phyloP scores from a whole-genome alignment of 495 filamentous ascomycete species.

The Glutinoglossum americanum region DNA sequence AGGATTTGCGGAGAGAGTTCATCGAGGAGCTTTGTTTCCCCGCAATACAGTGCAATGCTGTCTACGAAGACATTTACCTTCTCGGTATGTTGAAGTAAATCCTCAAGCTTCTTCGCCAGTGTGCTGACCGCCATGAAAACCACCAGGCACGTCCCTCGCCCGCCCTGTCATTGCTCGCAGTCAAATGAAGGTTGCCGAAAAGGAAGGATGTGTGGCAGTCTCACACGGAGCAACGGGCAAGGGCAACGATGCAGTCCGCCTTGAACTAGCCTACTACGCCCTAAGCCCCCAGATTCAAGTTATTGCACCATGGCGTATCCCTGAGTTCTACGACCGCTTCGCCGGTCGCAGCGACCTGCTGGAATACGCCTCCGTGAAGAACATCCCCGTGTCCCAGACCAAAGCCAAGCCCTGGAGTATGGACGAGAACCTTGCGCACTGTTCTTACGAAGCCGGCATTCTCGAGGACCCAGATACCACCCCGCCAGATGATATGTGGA shows the following conservation, averaged over 20 bases:
- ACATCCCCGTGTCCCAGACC: constrained; percentile 71
- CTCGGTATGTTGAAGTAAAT: constrained; percentile 25
- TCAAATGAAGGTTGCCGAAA: constrained; percentile 50
- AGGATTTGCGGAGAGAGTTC: constrained; percentile 54
- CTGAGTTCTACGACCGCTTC: constrained; percentile 66
- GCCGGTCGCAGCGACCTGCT: constrained; percentile 73
- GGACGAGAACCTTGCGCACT: constrained; percentile 85
- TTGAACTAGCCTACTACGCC: constrained; percentile 16
- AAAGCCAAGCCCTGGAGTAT: constrained; percentile 35
- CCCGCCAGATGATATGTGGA: constrained; percentile 72
- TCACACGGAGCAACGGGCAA: constrained; percentile 70
- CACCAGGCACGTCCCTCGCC: constrained; percentile 45
- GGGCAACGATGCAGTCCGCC: constrained; percentile 74
- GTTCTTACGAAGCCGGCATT: constrained; percentile 72
- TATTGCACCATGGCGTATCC: constrained; percentile 54
- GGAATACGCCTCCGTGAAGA: constrained; percentile 55
- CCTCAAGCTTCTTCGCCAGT: neutral
- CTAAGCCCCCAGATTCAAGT: neutral
- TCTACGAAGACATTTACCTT: constrained; percentile 68
- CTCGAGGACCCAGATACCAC: constrained; percentile 35
- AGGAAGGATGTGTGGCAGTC: constrained; percentile 42
- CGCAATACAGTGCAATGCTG: constrained; percentile 73
- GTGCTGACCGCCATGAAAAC: neutral
- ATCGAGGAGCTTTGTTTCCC: constrained; percentile 74
- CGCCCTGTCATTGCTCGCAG: constrained; percentile 72